A percentile compares a stretch with the other conserved stretches of the same genome.
Evolutionary conservation across 2,329 filamentous ascomycete genomes (phyloP).

Genomic region (Stylonectria norvegica): DNA sequence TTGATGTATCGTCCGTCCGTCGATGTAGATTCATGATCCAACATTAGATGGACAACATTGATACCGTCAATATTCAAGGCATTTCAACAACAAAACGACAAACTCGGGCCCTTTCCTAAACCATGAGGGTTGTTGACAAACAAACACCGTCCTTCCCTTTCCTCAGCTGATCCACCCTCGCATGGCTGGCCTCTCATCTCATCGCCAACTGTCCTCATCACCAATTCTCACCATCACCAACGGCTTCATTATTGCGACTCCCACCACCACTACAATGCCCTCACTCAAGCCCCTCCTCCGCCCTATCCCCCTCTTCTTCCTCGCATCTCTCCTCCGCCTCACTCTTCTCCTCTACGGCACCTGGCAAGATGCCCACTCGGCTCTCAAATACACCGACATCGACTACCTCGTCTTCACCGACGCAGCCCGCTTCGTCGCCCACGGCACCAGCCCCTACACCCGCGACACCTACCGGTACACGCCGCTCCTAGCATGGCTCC

Average conservation of each 20-base stretch:
- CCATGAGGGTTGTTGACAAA: no score
- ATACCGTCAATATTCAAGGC: no score
- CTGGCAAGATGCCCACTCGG: constrained; percentile 87
- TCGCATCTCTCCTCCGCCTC: constrained; percentile 63
- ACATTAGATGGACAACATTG: constrained; percentile 8
- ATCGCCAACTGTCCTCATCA: constrained; percentile 27
- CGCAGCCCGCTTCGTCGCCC: constrained; percentile 72
- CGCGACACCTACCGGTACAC: constrained; percentile 97
- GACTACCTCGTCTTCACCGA: constrained; percentile 99
- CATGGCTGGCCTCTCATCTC: constrained; percentile 12
- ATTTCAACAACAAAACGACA: no score
- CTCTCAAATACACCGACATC: constrained; percentile 97
- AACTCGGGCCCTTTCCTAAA: no score
- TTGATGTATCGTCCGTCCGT: constrained; percentile 12
- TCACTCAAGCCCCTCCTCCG: constrained; percentile 29
- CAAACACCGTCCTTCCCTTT: no score
- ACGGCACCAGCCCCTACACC: constrained; percentile 72
- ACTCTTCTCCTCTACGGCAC: constrained; percentile 80
- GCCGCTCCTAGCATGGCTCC: constrained; percentile 85
- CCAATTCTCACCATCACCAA: constrained; percentile 4
- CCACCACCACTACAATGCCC: constrained; percentile 21
- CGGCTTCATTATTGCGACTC: constrained; percentile 7
- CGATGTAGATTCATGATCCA: constrained; percentile 10
- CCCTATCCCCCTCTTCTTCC: constrained; percentile 49
- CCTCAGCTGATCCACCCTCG: background rate